Percentiles rank a stretch among this genome's conserved stretches.
Conservation (phyloP, 345 rosid genomes). For the Eucalyptus erythrocorys region DNA sequence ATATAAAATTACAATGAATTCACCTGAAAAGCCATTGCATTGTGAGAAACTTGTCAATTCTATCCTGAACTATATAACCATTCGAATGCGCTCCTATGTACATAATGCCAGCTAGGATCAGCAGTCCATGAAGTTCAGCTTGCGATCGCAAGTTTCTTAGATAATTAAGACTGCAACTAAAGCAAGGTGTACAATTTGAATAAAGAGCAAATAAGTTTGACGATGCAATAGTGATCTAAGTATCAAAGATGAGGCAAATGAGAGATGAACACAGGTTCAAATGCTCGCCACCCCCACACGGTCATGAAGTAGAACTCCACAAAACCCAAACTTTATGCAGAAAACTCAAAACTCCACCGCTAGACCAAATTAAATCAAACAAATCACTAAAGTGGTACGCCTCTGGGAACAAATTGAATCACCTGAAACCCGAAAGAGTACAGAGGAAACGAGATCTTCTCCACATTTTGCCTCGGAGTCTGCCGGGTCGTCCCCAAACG, state of each 20-base stretch:
- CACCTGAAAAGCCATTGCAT: neutral
- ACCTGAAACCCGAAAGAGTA: conserved; percentile 1
- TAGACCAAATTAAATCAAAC: neutral
- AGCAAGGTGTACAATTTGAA: neutral
- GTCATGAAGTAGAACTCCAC: neutral
- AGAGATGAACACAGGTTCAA: neutral
- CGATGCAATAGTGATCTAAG: neutral
- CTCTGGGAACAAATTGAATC: neutral
- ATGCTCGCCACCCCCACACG: neutral
- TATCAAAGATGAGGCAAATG: neutral
- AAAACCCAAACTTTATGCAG: neutral
- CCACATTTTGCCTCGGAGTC: neutral
- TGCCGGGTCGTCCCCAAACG: conserved; percentile 26
- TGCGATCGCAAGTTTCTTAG: neutral
- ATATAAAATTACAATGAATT: neutral
- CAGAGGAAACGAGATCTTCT: conserved; percentile 9
- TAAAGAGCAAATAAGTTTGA: neutral
- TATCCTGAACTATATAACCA: neutral
- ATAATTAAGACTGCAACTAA: neutral
- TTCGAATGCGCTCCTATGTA: neutral
- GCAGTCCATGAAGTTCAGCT: neutral
- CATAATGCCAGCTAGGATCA: neutral
- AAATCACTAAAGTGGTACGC: neutral
- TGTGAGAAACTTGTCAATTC: neutral
- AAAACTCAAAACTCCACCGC: neutral